Evolutionary conservation across 495 filamentous ascomycete genomes (phyloP), one percentile per base, ranked within the genome.

Genomic region (Penicillium tannophilum): DNA sequence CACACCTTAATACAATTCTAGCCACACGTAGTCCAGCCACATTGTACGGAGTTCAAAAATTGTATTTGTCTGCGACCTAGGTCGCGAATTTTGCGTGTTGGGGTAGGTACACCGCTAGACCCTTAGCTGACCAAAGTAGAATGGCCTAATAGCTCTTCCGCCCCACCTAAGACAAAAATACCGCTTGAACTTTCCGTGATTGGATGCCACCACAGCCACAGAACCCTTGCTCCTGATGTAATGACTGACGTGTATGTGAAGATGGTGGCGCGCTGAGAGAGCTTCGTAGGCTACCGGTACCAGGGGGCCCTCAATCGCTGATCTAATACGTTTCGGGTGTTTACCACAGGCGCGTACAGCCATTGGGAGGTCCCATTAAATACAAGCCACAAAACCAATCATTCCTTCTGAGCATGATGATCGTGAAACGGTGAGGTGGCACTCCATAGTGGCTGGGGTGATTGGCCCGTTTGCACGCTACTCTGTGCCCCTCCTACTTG

Each of bases 371-470:
- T 16, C 26, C 16, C 16, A 49, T 7, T 8, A 12, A 33, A 30
- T n/a, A 33, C 23, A 31, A 26, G 16, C 46, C 46, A 49, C 24
- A 30, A 23, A 24, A 31, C 46, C 46, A 49, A 49, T 49, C 46
- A 49, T 30, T 11, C 30, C n/a, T n/a, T 17, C 26, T 17, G 46
- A 31, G 23, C 14, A 49, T 49, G 46, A 31, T 28, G 26, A 49
- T 49, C 16, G 46, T 49, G 46, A 49, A 49, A 49, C 46, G 12
- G 46, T 49, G 46, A 49, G 24, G 46, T 49, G 46, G 46, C 46
- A 49, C 46, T 30, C 26, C 26, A 12, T 17, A 31, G 46, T 49
- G 4, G 12, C 16, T 28, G 46, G 46, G 26, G 23, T 49, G 46
- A 49, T 49, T 49, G 46, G 46, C 46, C 46, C 46, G 46, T 31